A percentile compares a stretch with the other conserved stretches of the same genome.
Evolutionary conservation across 2,329 filamentous ascomycete species (phyloP).

Genomic region (Bipolaris gigantea): DNA sequence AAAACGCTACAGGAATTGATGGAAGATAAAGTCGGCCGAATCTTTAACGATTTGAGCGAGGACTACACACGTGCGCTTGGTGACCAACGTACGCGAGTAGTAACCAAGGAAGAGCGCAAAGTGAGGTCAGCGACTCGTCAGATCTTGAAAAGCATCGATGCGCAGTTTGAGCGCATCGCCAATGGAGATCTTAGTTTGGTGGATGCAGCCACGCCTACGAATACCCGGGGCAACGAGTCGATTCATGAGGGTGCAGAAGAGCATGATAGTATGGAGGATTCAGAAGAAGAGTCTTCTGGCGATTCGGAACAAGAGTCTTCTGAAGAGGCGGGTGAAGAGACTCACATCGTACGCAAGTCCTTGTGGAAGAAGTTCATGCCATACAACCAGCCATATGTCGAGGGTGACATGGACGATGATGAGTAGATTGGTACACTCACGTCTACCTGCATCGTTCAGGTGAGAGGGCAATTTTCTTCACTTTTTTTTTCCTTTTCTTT

Average conservation of each 20-base stretch:
- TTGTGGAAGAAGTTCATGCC: neutral
- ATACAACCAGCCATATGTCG: neutral
- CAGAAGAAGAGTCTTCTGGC: neutral
- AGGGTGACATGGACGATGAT: conserved; percentile 4
- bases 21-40: conserved; percentile 51
- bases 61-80: conserved; percentile 46
- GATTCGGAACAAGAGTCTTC: neutral
- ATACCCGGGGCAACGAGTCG: neutral
- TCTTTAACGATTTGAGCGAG: conserved; percentile 40
- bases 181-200: conserved; percentile 16
- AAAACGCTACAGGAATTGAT: conserved; percentile 49
- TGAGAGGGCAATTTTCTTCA: neutral
- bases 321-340: neutral
- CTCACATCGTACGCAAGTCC: too few relatives aligned
- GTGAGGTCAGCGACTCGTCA: conserved; percentile 22
- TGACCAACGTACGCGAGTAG: conserved; percentile 12
- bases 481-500: neutral
- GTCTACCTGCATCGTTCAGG: neutral
- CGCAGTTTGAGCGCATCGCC: conserved; percentile 27
- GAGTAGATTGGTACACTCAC: neutral
- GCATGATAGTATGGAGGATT: neutral
- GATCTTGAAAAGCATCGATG: conserved; percentile 21
- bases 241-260: conserved; percentile 2
- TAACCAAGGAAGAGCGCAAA: conserved; percentile 13
- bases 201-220: neutral